Base-by-base conservation (phyloP, 306 rosid species). In the Benincasa hispida region DNA sequence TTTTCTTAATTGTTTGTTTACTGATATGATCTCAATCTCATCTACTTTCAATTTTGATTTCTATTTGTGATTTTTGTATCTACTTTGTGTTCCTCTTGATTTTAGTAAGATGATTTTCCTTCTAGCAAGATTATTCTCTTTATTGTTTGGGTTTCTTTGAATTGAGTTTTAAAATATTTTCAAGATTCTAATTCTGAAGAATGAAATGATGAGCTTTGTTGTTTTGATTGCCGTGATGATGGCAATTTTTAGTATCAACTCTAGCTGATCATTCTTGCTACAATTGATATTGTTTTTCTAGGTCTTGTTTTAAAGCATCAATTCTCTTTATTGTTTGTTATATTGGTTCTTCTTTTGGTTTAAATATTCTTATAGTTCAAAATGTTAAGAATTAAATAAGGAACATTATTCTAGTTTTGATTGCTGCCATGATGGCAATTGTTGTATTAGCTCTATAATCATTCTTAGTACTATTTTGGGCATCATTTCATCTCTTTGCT, bases 391-490 rank as follows among this genome's bases (percentile, higher is more conserved):
- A 63, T 63, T 48, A 63, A 9, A 9, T 63, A 48, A 63, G 47
- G 72, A 63, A 18, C 72, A n/a, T n/a, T n/a, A 63, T 2, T 63
- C 0, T 32, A 18, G 7, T 9, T 63, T 63, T 35, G 72, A 62
- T 62, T 62, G 69, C 69, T 39, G n/a, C 8, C 7, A 32, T 62
- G 69, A 62, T 62, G 69, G 69, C 69, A 32, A 62, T 18, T 32
- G 0, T 62, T 62, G 69, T 62, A 62, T 62, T 62, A 62, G 69
- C 69, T 62, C 69, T 62, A 62, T 62, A 45, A 62, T 62, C 69
- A 62, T 62, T 62, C 69, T 61, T 61, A n/a, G 28, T 60, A 58
- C 13, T 22, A 37, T 37, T 37, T 37, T 37, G 41, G 41, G 41
- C 9, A 0, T 47, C 19, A 6, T 41, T 41, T 41, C 1, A 41